Evolutionary conservation across 2,329 filamentous ascomycete genomes (phyloP).

Genomic region (Talaromyces sp.): DNA sequence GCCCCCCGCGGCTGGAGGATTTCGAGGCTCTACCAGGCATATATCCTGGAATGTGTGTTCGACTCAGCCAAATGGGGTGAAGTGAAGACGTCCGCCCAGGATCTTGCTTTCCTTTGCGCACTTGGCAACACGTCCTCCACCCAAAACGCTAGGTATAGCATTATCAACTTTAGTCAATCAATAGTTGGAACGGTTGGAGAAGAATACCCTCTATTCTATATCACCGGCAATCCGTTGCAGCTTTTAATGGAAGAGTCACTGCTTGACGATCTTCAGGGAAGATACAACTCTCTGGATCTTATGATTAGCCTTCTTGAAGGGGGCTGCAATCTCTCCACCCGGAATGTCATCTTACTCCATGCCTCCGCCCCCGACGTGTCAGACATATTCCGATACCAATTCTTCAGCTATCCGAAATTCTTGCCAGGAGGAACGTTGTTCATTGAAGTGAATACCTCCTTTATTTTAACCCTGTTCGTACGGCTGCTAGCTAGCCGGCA

Average conservation of each 20-base stretch:
- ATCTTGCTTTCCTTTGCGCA: conserved; percentile 1
- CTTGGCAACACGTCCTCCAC: not conserved
- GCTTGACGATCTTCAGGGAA: not conserved
- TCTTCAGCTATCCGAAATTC: not conserved
- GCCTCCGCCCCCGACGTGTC: not conserved
- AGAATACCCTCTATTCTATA: not conserved
- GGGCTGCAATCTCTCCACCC: not conserved
- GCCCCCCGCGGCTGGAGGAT: not conserved
- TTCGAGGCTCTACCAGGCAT: not conserved
- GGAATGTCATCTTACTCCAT: not conserved
- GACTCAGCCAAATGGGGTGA: not conserved
- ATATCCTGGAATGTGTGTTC: not conserved
- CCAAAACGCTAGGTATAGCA: not conserved
- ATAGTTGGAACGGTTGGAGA: not conserved
- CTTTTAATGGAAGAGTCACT: not conserved
- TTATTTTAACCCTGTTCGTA: not conserved
- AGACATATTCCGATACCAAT: not conserved
- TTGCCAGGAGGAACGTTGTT: not conserved
- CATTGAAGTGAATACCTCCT: conserved; percentile 1
- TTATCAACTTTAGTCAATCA: not conserved
- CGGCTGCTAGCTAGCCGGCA: not conserved
- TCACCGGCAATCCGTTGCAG: not conserved
- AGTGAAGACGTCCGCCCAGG: not conserved
- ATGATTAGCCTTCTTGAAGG: conserved; percentile 1
- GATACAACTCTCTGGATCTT: not conserved